A percentile compares a stretch with the other conserved stretches of the same genome.
These are phyloP conservation scores for Wickerhamomyces sp. DNA, from an alignment of 1,139 yeast genomes.

Conservation along the genomic window DNA sequence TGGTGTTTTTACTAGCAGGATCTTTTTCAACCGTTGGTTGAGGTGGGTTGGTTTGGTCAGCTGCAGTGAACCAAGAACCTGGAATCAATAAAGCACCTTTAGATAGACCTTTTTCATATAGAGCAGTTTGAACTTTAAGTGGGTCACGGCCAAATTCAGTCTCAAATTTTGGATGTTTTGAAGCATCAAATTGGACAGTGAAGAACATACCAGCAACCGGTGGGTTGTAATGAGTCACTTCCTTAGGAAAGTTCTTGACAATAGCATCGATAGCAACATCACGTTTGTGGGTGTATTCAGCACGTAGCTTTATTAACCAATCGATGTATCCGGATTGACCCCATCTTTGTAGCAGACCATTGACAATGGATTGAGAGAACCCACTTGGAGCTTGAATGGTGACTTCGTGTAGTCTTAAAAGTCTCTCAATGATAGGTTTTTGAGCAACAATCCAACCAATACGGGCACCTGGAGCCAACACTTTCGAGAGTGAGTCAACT, in stretches of 20 bases:
- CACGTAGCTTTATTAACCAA: slow-evolving; percentile 81
- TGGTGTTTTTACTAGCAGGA: slow-evolving; percentile 29
- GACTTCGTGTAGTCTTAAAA: slow-evolving; percentile 71
- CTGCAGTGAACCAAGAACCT: slow-evolving; percentile 80
- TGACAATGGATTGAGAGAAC: slow-evolving; percentile 64
- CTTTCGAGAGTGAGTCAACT: slow-evolving; percentile 84
- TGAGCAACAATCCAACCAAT: slow-evolving; percentile 87
- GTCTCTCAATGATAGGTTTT: slow-evolving; percentile 58
- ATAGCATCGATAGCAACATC: slow-evolving; percentile 74
- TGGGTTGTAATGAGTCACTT: slow-evolving; percentile 51
- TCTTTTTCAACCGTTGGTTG: slow-evolving; percentile 35
- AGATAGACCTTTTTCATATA: slow-evolving; percentile 62
- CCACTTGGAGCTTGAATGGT: slow-evolving; percentile 80
- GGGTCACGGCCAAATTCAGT: slow-evolving; percentile 52
- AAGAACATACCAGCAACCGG: slow-evolving; percentile 96
- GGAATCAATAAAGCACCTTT: slow-evolving; percentile 77
- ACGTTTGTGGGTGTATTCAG: slow-evolving; percentile 71
- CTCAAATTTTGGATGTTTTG: slow-evolving; percentile 70
- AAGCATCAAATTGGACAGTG: slow-evolving; percentile 69
- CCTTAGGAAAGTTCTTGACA: slow-evolving; percentile 53
- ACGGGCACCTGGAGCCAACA: slow-evolving; percentile 85
- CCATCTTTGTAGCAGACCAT: slow-evolving; percentile 62
- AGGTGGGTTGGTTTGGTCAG: slow-evolving; percentile 35
- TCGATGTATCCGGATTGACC: slow-evolving; percentile 71
- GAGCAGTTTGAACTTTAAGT: slow-evolving; percentile 52